Evolutionary conservation across 805 yeast genomes (phyloP).

Genomic region (Phaffomyces thermotolerans): DNA sequence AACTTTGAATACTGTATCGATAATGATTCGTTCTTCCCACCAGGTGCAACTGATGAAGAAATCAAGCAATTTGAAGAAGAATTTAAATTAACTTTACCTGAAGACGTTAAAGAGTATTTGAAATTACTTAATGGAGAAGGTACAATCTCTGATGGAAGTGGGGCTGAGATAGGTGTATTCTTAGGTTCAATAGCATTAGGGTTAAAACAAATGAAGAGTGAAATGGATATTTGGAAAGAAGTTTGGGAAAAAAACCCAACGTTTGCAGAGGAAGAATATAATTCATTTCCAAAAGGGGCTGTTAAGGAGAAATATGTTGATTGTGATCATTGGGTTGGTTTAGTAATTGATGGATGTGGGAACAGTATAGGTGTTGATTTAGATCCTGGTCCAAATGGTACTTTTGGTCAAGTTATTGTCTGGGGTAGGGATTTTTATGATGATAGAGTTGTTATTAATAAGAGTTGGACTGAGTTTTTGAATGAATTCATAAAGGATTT

Average conservation of each 20-base stretch:
- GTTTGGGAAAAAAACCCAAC: constrained; percentile 9
- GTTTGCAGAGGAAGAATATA: constrained; percentile 5
- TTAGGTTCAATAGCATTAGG: constrained; percentile 6
- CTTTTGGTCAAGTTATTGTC: constrained; percentile 11
- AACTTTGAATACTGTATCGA: constrained; percentile 1
- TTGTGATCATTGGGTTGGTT: constrained; percentile 9
- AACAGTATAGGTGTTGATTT: constrained; percentile 14
- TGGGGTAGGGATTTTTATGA: constrained; percentile 14
- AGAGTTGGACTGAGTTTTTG: constrained; percentile 7
- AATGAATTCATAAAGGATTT: background rate
- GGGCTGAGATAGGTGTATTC: constrained; percentile 1
- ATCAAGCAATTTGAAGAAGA: background rate
- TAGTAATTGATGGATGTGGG: constrained; percentile 13
- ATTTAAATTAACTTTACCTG: constrained; percentile 1
- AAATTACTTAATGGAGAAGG: constrained; percentile 3
- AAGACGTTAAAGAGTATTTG: constrained; percentile 4
- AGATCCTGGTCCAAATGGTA: constrained; percentile 13
- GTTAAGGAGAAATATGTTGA: constrained; percentile 8
- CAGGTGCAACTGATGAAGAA: background rate
- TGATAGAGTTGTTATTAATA: constrained; percentile 5
- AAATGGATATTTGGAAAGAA: constrained; percentile 10
- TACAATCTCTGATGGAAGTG: background rate
- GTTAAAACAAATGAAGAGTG: constrained; percentile 8
- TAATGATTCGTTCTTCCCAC: constrained; percentile 1
- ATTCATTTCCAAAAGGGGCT: constrained; percentile 6